Evolutionary conservation across 2,329 filamentous ascomycete genomes (phyloP).

Genomic region (Sphaerulina vaccinii): DNA sequence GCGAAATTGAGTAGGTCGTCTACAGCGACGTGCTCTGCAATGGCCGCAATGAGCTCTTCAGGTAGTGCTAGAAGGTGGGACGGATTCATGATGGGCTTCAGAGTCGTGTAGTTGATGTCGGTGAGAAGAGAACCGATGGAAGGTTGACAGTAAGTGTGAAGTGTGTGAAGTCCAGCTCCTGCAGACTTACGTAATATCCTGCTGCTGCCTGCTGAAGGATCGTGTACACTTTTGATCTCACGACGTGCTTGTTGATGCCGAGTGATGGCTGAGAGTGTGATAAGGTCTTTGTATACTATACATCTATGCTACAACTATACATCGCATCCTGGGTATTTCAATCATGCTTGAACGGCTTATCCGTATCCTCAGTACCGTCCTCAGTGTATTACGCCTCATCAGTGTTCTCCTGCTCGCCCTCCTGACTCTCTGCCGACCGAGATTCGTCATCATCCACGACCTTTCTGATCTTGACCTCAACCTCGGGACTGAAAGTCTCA

Average conservation of each 20-base stretch:
- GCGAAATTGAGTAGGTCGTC: constrained; percentile 10
- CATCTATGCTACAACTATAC: too few species aligned
- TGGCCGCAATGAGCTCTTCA: constrained; percentile 18
- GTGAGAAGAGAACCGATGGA: too few species aligned
- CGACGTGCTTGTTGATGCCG: too few species aligned
- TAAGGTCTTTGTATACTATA: too few species aligned
- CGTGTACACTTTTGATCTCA: too few species aligned
- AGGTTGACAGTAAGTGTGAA: too few species aligned
- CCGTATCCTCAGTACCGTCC: neutral
- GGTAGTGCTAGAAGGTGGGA: constrained; percentile 8
- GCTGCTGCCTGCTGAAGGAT: too few species aligned
- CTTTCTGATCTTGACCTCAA: neutral
- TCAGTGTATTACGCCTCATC: neutral
- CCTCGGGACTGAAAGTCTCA: neutral
- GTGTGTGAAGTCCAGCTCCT: too few species aligned
- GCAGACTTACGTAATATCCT: too few species aligned
- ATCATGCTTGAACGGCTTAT: neutral
- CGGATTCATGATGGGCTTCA: neutral
- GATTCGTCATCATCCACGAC: neutral
- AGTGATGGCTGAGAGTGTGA: too few species aligned
- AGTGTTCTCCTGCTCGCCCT: neutral
- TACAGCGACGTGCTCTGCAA: constrained; percentile 3
- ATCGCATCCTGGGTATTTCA: too few species aligned
- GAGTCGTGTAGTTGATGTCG: too few species aligned
- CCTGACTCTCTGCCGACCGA: neutral